These are phyloP conservation scores for Porphyrellus sp. DNA, from an alignment of 1,284 basidiomycete species.

Conservation along the genomic window DNA sequence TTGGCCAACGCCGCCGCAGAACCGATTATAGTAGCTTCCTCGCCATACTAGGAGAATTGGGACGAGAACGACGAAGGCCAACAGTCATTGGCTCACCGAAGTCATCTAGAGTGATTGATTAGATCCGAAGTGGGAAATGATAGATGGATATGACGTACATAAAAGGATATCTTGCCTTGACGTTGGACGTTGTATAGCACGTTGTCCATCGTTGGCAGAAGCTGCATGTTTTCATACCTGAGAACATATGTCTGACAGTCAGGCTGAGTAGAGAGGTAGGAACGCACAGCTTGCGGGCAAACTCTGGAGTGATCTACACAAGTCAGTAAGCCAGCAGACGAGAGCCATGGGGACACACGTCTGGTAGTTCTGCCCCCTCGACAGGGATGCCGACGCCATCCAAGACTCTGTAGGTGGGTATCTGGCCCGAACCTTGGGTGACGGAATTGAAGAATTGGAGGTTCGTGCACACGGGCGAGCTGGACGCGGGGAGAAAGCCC, in stretches of 20 bases:
- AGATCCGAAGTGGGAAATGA: constrained; percentile 18
- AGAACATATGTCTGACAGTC: not conserved
- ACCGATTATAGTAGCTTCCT: constrained; percentile 90
- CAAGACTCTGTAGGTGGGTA: constrained; percentile 80
- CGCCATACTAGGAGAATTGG: constrained; percentile 61
- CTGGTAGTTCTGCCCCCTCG: constrained; percentile 69
- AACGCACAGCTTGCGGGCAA: constrained; percentile 69
- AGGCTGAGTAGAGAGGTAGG: not conserved
- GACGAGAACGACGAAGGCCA: constrained; percentile 7
- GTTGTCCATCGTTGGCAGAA: constrained; percentile 84
- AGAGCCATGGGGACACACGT: constrained; percentile 44
- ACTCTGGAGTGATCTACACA: constrained; percentile 65
- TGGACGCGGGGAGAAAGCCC: constrained; percentile 57
- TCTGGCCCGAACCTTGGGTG: constrained; percentile 53
- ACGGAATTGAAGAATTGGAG: constrained; percentile 78
- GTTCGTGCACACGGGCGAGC: constrained; percentile 63
- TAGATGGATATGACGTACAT: constrained; percentile 50
- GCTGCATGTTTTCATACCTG: constrained; percentile 80
- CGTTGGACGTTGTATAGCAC: constrained; percentile 89
- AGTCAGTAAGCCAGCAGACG: constrained; percentile 6
- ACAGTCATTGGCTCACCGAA: constrained; percentile 45
- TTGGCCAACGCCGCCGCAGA: constrained; percentile 80
- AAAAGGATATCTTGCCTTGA: constrained; percentile 93
- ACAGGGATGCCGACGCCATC: constrained; percentile 74
- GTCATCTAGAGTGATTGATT: constrained; percentile 57